Conservation (phyloP, 352 stramenopile genomes). For the Phytophthora citricola region DNA sequence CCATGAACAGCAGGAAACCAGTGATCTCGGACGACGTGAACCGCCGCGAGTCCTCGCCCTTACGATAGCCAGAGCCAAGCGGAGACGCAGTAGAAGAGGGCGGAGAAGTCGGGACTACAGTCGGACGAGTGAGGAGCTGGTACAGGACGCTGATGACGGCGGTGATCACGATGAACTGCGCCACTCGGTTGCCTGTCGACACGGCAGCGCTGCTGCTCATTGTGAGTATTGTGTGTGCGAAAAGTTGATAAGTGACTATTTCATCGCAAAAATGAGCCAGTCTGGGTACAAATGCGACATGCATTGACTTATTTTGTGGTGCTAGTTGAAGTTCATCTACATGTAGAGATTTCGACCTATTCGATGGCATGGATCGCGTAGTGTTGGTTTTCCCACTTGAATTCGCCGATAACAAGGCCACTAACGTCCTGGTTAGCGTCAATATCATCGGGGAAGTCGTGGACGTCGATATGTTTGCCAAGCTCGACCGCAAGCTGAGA, state of each 20-base stretch:
- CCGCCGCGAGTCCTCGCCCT: slow-evolving; percentile 38
- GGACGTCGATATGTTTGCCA: slow-evolving; percentile 59
- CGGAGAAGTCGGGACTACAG: background rate
- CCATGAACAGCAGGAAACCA: slow-evolving; percentile 63
- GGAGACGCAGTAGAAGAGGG: slow-evolving; percentile 14
- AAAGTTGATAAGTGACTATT: slow-evolving; percentile 16
- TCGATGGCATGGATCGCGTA: slow-evolving; percentile 58
- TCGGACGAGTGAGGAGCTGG: slow-evolving; percentile 46
- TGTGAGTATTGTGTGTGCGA: background rate
- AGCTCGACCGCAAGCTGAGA: slow-evolving; percentile 85
- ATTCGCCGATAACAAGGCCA: slow-evolving; percentile 47
- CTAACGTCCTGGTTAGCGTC: slow-evolving; percentile 10
- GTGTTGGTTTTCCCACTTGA: slow-evolving; percentile 53
- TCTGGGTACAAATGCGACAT: too few relatives aligned
- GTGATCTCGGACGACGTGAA: slow-evolving; percentile 66
- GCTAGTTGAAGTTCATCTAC: slow-evolving; percentile 16
- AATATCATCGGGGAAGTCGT: slow-evolving; percentile 37
- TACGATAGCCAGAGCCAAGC: slow-evolving; percentile 24
- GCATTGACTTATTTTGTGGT: background rate
- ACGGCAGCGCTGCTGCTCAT: slow-evolving; percentile 32
- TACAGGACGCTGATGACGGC: slow-evolving; percentile 64
- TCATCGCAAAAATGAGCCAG: too few relatives aligned
- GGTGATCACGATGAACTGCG: slow-evolving; percentile 66
- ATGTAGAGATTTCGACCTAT: slow-evolving; percentile 9
- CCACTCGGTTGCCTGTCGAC: slow-evolving; percentile 59